A percentile compares a stretch with the other conserved stretches of the same genome.
phyloP scores from a whole-genome alignment of 2,329 filamentous ascomycete genomes.

The Byssothecium circinans region DNA sequence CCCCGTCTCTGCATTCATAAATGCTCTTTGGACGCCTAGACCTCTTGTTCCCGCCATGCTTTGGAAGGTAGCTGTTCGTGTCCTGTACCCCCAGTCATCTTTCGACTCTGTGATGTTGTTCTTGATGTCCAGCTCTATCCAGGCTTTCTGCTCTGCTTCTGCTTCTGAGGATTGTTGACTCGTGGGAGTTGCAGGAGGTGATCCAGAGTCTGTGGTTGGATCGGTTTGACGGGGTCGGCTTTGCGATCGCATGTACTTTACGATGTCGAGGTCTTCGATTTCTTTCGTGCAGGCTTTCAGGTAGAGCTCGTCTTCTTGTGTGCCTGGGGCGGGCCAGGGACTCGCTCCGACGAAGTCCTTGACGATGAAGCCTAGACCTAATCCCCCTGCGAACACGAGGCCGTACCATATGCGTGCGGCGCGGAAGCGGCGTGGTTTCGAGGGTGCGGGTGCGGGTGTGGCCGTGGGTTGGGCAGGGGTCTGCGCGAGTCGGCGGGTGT shows the following conservation, averaged over 20 bases:
- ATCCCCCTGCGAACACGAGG: slow-evolving; percentile 27
- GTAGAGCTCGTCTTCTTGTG: slow-evolving; percentile 30
- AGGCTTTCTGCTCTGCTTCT: slow-evolving; percentile 24
- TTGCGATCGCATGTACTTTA: slow-evolving; percentile 34
- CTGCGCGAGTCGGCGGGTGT: slow-evolving; percentile 1
- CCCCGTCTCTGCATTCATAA: slow-evolving; percentile 62
- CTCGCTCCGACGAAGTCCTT: slow-evolving; percentile 30
- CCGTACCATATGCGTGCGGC: slow-evolving; percentile 38
- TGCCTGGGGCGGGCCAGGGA: slow-evolving; percentile 29
- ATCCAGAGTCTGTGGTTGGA: slow-evolving; percentile 10
- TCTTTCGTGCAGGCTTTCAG: slow-evolving; percentile 29
- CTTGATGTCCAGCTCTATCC: slow-evolving; percentile 36
- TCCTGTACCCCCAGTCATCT: slow-evolving; percentile 17
- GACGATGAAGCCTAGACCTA: slow-evolving; percentile 26
- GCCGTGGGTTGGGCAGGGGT: slow-evolving; percentile 1
- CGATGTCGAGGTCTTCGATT: slow-evolving; percentile 36
- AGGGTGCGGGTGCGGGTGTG: slow-evolving; percentile 3
- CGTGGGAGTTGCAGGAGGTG: slow-evolving; percentile 9
- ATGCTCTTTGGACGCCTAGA: slow-evolving; percentile 60
- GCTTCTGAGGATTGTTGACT: slow-evolving; percentile 9
- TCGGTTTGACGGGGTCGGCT: slow-evolving; percentile 28
- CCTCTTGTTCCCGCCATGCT: slow-evolving; percentile 45
- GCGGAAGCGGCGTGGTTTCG: slow-evolving; percentile 25
- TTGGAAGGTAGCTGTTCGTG: slow-evolving; percentile 26
- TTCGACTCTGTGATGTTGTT: slow-evolving; percentile 11